phyloP scores from a whole-genome alignment of 2,329 filamentous ascomycete genomes.

The Cercospora sesami region DNA sequence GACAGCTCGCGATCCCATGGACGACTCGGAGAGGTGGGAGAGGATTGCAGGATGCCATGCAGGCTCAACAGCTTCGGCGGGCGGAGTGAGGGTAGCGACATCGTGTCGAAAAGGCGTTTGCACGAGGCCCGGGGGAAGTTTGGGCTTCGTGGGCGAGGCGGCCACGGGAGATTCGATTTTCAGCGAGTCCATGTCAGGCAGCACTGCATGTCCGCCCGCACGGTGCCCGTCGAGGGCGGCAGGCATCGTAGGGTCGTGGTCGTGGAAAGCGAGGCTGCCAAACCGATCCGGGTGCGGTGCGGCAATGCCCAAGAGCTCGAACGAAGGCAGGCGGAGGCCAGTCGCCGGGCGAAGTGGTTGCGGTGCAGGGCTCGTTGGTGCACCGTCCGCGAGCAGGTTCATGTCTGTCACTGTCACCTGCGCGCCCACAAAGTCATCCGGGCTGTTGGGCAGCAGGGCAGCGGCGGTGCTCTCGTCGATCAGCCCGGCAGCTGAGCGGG shows the following conservation, averaged over 20 bases:
- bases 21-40: constrained; percentile 40
- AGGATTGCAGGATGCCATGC: constrained; percentile 42
- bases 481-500: neutral
- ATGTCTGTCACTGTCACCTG: constrained; percentile 22
- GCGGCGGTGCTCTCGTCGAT: neutral
- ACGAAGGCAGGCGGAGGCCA: constrained; percentile 55
- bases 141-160: constrained; percentile 10
- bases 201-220: neutral
- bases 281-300: constrained; percentile 48
- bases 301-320: constrained; percentile 54
- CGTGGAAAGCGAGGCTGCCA: constrained; percentile 29
- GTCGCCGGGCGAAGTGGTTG: constrained; percentile 31
- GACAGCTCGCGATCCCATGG: constrained; percentile 44
- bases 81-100: constrained; percentile 49
- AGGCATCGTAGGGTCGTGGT: constrained; percentile 4
- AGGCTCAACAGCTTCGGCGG: constrained; percentile 43
- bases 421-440: neutral
- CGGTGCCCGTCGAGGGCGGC: neutral
- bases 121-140: constrained; percentile 29
- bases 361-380: constrained; percentile 15
- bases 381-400: constrained; percentile 34
- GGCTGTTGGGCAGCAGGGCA: neutral
- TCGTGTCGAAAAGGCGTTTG: constrained; percentile 36
- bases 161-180: constrained; percentile 6
- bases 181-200: constrained; percentile 16